Percentiles rank a stretch among this genome's conserved stretches.
Conservation (phyloP, 768 basidiomycete species). For the Russula brevipes region DNA sequence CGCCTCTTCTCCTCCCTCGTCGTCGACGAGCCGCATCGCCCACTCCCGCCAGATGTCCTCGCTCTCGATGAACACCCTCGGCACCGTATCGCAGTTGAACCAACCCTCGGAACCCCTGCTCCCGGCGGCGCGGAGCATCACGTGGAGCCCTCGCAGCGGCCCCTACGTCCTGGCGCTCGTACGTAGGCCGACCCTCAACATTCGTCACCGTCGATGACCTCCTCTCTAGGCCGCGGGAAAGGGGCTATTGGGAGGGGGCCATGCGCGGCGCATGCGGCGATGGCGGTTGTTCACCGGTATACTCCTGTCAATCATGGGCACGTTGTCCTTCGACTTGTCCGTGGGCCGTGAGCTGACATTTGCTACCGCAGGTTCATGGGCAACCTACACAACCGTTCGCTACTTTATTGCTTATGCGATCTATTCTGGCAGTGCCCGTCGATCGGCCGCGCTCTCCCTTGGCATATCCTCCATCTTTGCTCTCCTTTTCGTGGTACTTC, state of each 20-base stretch:
- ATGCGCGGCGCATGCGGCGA: constrained; percentile 34
- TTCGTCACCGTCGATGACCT: constrained; percentile 29
- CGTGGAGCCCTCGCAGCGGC: constrained; percentile 37
- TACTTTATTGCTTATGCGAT: constrained; percentile 57
- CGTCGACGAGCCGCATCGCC: constrained; percentile 5
- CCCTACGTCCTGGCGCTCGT: constrained; percentile 41
- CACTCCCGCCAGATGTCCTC: constrained; percentile 31
- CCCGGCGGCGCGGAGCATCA: constrained; percentile 32
- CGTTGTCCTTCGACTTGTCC: constrained; percentile 17
- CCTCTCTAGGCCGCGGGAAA: constrained; percentile 31
- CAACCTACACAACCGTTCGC: constrained; percentile 54
- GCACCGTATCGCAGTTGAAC: constrained; percentile 29
- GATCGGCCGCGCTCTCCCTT: constrained; percentile 42
- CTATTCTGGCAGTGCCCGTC: constrained; percentile 40
- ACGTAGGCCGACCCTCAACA: constrained; percentile 23
- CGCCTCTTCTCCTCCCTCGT: background rate
- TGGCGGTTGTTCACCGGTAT: constrained; percentile 30
- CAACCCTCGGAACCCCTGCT: constrained; percentile 33
- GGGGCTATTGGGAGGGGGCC: constrained; percentile 30
- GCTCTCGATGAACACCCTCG: constrained; percentile 31
- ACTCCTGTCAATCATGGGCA: constrained; percentile 38
- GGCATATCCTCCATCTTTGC: constrained; percentile 44
- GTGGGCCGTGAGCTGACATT: background rate
- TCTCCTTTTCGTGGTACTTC: constrained; percentile 24
- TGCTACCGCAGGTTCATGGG: constrained; percentile 49